Conservation (phyloP, 306 rosid genomes). For the Malus sylvestris region DNA sequence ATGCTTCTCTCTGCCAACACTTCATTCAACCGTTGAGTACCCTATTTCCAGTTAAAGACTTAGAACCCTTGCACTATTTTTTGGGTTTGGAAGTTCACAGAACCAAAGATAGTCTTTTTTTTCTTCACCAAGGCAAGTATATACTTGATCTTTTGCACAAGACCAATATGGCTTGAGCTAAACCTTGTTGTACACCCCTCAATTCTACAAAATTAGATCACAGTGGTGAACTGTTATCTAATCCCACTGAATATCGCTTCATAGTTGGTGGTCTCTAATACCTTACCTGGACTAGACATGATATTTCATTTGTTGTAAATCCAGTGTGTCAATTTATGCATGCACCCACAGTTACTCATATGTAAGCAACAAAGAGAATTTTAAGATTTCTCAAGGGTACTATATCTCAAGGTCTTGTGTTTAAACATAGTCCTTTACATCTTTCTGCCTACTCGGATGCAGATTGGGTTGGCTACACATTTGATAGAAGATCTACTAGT, state of each 20-base stretch:
- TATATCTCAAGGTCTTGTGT: background rate
- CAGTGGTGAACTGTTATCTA: background rate
- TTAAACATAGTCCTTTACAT: background rate
- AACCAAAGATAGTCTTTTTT: too few relatives aligned
- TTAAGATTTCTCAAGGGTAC: background rate
- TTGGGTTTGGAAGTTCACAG: too few relatives aligned
- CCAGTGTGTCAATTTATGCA: background rate
- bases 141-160: too few relatives aligned
- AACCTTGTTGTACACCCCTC: background rate
- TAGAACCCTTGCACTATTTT: too few relatives aligned
- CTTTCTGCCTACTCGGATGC: background rate
- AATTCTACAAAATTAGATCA: too few relatives aligned
- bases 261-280: background rate
- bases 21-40: too few relatives aligned
- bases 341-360: background rate
- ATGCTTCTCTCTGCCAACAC: too few relatives aligned
- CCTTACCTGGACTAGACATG: rapidly evolving
- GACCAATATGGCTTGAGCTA: too few relatives aligned
- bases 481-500: too few relatives aligned
- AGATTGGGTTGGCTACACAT: background rate
- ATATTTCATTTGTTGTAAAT: background rate
- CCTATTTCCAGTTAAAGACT: too few relatives aligned
- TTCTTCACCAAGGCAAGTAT: too few relatives aligned
- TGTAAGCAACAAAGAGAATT: background rate
- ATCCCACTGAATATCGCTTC: background rate